Conservation (phyloP, 176 grass and related monocot genomes). For the Rhynchospora breviuscula region DNA sequence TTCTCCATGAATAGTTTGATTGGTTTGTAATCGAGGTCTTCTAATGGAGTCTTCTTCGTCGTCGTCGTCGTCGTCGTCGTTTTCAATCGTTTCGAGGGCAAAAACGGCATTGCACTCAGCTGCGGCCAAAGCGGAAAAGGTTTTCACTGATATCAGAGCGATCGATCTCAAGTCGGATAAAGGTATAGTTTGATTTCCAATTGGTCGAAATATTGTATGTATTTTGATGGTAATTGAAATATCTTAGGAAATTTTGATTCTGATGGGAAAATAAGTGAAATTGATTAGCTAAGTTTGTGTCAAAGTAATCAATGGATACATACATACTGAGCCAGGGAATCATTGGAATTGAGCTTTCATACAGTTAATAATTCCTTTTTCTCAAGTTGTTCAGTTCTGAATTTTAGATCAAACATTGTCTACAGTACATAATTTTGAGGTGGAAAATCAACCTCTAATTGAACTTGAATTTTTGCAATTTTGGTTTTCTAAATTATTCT, state of each 20-base stretch:
- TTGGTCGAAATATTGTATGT: constrained; percentile 19
- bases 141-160: constrained; percentile 87
- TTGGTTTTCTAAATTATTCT: background rate
- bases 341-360: background rate
- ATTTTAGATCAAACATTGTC: background rate
- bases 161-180: constrained; percentile 43
- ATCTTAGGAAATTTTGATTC: background rate
- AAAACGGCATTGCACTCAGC: constrained; percentile 80
- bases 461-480: background rate
- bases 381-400: background rate
- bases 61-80: constrained; percentile 20
- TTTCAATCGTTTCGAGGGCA: constrained; percentile 79
- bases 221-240: background rate
- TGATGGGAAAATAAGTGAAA: background rate
- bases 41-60: constrained; percentile 32
- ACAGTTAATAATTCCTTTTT: background rate
- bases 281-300: background rate
- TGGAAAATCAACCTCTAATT: background rate
- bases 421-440: background rate
- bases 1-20: background rate
- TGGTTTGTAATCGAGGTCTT: background rate
- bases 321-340: background rate
- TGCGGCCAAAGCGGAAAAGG: constrained; percentile 57
- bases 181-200: constrained; percentile 32
- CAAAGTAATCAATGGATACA: background rate